A percentile compares a stretch with the other conserved stretches of the same genome.
Conservation (phyloP, 345 rosid species). For the Bruguiera sexangula region DNA sequence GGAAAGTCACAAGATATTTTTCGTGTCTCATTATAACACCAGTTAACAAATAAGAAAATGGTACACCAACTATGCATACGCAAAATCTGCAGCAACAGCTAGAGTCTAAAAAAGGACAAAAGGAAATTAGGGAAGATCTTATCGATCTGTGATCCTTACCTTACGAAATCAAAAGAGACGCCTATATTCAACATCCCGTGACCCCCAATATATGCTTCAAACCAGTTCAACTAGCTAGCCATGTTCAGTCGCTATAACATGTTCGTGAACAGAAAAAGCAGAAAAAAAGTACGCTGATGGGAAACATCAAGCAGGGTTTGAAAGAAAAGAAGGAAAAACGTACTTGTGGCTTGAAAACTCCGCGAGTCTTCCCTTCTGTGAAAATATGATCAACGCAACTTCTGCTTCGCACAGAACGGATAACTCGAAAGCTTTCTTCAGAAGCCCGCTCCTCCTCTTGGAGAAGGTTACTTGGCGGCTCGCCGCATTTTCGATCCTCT, state of each 20-base stretch:
- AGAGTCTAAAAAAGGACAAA: not conserved
- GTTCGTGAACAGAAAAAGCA: too few species aligned
- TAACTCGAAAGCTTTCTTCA: conserved; percentile 62
- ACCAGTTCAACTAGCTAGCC: too few species aligned
- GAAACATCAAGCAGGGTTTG: too few species aligned
- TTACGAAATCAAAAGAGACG: not conserved
- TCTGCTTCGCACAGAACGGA: conserved; percentile 65
- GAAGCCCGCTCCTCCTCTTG: conserved; percentile 50
- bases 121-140: not conserved
- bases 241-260: too few species aligned
- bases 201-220: too few species aligned
- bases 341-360: conserved; percentile 49
- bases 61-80: not conserved
- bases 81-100: not conserved
- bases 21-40: too few species aligned
- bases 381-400: conserved; percentile 50
- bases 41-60: not conserved
- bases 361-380: conserved; percentile 47
- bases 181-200: too few species aligned
- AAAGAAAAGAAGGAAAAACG: conserved; percentile 14
- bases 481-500: conserved; percentile 48
- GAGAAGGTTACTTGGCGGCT: conserved; percentile 66
- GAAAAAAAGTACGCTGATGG: too few species aligned
- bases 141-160: not conserved
- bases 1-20: too few species aligned